A percentile compares a stretch with the other conserved stretches of the same genome.
phyloP scores from a whole-genome alignment of 2,329 filamentous ascomycete species.

The Penicillium expansum region DNA sequence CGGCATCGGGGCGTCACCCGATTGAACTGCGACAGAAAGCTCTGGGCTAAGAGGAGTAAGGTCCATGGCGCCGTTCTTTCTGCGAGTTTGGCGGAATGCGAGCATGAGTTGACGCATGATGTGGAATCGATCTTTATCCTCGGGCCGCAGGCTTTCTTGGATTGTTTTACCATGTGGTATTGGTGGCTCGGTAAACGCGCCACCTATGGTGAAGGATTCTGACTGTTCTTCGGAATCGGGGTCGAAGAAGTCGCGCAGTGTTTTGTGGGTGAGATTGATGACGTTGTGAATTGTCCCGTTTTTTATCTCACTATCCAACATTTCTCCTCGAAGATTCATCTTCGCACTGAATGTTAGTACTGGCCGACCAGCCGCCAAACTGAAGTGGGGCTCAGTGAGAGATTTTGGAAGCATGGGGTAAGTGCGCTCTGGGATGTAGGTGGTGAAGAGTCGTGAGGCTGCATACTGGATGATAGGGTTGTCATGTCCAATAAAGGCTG shows the following conservation, averaged over 20 bases:
- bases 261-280: slow-evolving; percentile 50
- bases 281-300: slow-evolving; percentile 57
- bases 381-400: slow-evolving; percentile 52
- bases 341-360: slow-evolving; percentile 61
- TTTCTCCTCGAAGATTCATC: slow-evolving; percentile 51
- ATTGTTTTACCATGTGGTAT: slow-evolving; percentile 20
- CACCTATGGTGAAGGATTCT: slow-evolving; percentile 33
- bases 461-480: slow-evolving; percentile 55
- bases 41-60: slow-evolving; percentile 21
- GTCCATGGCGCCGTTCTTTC: slow-evolving; percentile 42
- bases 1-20: slow-evolving; percentile 20
- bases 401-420: slow-evolving; percentile 57
- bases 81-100: slow-evolving; percentile 36
- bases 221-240: slow-evolving; percentile 16
- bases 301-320: slow-evolving; percentile 54
- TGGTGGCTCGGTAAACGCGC: slow-evolving; percentile 22
- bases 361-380: slow-evolving; percentile 53
- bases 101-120: slow-evolving; percentile 41
- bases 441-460: slow-evolving; percentile 51
- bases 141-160: slow-evolving; percentile 28
- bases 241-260: slow-evolving; percentile 40
- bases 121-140: slow-evolving; percentile 37
- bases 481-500: slow-evolving; percentile 57
- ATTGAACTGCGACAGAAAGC: slow-evolving; percentile 27
- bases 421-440: slow-evolving; percentile 54